Percentiles rank a stretch among this genome's conserved stretches.
These are phyloP conservation scores for Curvularia hawaiiensis DNA, from an alignment of 2,329 filamentous ascomycete genomes.

Conservation along the genomic window DNA sequence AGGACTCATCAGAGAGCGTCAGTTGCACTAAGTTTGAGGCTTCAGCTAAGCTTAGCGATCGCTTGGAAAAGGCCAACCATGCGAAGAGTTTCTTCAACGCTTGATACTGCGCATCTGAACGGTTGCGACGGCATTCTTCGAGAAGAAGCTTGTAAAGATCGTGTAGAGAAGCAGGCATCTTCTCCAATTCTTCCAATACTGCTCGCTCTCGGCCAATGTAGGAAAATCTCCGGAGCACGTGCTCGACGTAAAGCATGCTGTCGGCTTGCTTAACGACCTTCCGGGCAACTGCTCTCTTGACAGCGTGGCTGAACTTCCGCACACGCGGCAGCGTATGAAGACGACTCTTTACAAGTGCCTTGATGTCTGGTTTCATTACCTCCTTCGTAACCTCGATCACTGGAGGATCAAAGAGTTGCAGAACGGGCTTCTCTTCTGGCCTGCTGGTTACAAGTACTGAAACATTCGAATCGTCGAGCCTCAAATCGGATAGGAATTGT, in stretches of 20 bases:
- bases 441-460: conserved; percentile 3
- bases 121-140: conserved; percentile 21
- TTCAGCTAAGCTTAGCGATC: conserved; percentile 24
- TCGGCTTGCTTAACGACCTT: conserved; percentile 40
- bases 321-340: background rate
- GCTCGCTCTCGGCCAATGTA: conserved; percentile 43
- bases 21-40: conserved; percentile 20
- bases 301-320: conserved; percentile 29
- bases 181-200: conserved; percentile 36
- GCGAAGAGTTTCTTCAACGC: conserved; percentile 28
- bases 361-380: background rate
- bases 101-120: conserved; percentile 23
- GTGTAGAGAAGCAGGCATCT: conserved; percentile 23
- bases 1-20: conserved; percentile 12
- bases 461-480: background rate
- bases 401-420: background rate
- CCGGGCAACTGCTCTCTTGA: conserved; percentile 38
- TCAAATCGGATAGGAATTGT: conserved; percentile 2
- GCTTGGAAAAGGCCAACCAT: conserved; percentile 30
- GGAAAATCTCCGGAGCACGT: conserved; percentile 41
- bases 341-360: background rate
- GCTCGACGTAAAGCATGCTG: conserved; percentile 47
- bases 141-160: conserved; percentile 24
- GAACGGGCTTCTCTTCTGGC: background rate
- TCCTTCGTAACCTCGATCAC: background rate